Evolutionary conservation across 139 green algal genomes (phyloP).

Genomic region (Tetraselmis striata): DNA sequence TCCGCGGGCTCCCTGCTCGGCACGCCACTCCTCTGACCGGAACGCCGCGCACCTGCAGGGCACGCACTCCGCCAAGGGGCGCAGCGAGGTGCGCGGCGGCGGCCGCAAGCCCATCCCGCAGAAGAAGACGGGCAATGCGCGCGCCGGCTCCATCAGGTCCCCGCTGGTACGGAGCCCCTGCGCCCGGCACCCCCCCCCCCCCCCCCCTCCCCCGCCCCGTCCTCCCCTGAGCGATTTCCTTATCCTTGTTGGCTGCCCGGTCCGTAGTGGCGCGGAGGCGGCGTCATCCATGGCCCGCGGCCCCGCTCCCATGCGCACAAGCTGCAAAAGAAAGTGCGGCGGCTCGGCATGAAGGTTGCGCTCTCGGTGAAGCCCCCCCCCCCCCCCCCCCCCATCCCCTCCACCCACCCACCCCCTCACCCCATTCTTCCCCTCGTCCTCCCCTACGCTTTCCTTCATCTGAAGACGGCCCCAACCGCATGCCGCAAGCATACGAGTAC

Average conservation of each 20-base stretch:
- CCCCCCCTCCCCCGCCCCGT: not conserved
- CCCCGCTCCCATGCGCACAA: slow-evolving; percentile 62
- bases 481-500: no score
- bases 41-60: no score
- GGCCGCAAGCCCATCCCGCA: slow-evolving; percentile 54
- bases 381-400: no score
- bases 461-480: no score
- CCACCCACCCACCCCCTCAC: no score
- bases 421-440: not conserved
- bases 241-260: slow-evolving; percentile 29
- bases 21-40: no score
- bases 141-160: slow-evolving; percentile 51
- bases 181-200: not conserved
- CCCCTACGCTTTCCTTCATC: no score
- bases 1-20: no score
- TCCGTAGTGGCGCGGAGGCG: slow-evolving; percentile 67
- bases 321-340: slow-evolving; percentile 67
- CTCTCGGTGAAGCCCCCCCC: slow-evolving; percentile 50
- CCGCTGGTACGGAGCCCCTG: slow-evolving; percentile 22
- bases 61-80: slow-evolving; percentile 73
- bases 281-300: slow-evolving; percentile 62
- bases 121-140: slow-evolving; percentile 58
- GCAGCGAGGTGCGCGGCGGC: slow-evolving; percentile 61
- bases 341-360: slow-evolving; percentile 74
- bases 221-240: not conserved